Base-by-base conservation (phyloP, 345 rosid species). In the Raphanus sativus region DNA sequence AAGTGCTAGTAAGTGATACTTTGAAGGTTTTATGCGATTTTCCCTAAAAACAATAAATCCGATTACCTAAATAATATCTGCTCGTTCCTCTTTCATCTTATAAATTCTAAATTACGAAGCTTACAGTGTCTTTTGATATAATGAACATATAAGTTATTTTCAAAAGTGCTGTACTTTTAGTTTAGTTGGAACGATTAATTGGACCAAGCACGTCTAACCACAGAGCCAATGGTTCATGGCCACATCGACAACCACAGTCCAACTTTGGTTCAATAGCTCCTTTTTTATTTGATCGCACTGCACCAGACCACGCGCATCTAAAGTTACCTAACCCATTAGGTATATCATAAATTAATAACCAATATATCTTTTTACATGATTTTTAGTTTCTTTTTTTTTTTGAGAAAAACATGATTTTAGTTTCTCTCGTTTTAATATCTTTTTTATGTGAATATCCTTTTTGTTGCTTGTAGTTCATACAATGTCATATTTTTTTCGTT, bases 271-370 rank as follows among this genome's bases (percentile, higher is more conserved):
- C 69, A 76, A 61, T 68, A 42, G 11, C n/a, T 69, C 24, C n/a
- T 25, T 24, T 48, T 69, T 34, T 33, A 50, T 62, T 62, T 30
- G 15, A 28, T 7, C 50, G 50, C 55, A 52, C 55, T 42, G 50
- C 50, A 52, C 77, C 54, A 34, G 64, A 73, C 71, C 45, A 58
- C 65, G 42, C 61, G 13, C 69, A 69, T 48, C 58, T 69, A 69
- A 62, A 36, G 70, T 63, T 62, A 70, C 80, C 80, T 52, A 76
- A 69, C 75, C 65, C 75, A 54, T 62, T 54, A 70, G 5, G 74
- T 36, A 59, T 33, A 30, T 30, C 5, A 4, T 30, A 30, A 30
- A 30, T 30, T 30, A 3, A 11, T 17, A 54, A 17, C 72, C 66
- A 67, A 9, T 38, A 6, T 40, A 6, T 61, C 15, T 21, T 68